Conservation (phyloP, 192 early-diverging fungal species). For the Backusella luteola region DNA sequence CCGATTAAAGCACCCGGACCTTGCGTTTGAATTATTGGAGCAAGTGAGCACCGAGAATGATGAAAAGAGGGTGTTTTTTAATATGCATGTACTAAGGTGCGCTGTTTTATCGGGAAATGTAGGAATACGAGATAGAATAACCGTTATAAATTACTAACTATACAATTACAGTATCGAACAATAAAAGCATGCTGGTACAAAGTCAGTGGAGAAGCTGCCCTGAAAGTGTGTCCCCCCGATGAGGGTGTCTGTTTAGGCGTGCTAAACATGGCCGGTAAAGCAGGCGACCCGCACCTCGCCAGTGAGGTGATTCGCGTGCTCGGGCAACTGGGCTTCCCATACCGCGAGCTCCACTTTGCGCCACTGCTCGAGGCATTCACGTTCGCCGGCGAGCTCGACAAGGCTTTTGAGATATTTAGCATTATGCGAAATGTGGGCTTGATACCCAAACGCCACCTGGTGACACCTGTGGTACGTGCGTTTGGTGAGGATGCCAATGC, state of each 20-base stretch:
- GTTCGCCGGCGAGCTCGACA: conserved; percentile 40
- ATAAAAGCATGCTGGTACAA: conserved; percentile 46
- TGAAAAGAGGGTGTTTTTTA: conserved; percentile 26
- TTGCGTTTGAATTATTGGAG: conserved; percentile 39
- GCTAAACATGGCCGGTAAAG: conserved; percentile 39
- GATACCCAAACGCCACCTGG: conserved; percentile 38
- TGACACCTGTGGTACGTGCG: conserved; percentile 33
- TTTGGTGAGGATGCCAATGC: conserved; percentile 30
- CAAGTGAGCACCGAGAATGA: conserved; percentile 30
- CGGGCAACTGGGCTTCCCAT: conserved; percentile 33
- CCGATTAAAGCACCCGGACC: conserved; percentile 25
- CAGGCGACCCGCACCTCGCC: conserved; percentile 36
- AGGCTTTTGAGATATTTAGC: conserved; percentile 55
- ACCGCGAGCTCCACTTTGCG: conserved; percentile 54
- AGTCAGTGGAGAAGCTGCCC: conserved; percentile 20
- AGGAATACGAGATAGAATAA: not conserved
- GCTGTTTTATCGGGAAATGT: conserved; percentile 41
- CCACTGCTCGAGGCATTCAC: conserved; percentile 60
- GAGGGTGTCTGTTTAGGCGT: conserved; percentile 45
- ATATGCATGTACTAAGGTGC: conserved; percentile 33
- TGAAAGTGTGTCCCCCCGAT: conserved; percentile 34
- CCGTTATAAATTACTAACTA: not conserved
- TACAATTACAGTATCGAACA: conserved; percentile 34
- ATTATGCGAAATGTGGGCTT: conserved; percentile 53
- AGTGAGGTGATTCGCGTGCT: conserved; percentile 42